A percentile compares a stretch with the other conserved stretches of the same genome.
Evolutionary conservation across 768 basidiomycete species (phyloP).

Genomic region (Mrakia frigida): DNA sequence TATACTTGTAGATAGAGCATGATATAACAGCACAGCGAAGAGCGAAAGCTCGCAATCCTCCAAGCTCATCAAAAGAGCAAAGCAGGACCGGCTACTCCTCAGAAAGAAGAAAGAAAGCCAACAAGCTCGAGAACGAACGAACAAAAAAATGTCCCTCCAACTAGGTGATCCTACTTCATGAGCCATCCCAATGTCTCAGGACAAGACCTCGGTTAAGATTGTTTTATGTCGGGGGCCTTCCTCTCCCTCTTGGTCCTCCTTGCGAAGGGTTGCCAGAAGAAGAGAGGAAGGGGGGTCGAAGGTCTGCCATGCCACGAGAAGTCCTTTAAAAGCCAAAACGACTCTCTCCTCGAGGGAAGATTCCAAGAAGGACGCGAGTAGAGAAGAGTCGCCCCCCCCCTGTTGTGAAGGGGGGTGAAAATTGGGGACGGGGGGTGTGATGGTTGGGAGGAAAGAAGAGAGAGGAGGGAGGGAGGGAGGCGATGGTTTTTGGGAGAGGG

Average conservation of each 20-base stretch:
- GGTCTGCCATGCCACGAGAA: background rate
- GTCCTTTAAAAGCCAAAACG: conserved; percentile 1
- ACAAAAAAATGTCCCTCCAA: conserved; percentile 10
- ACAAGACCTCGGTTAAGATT: conserved; percentile 24
- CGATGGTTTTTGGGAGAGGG: background rate
- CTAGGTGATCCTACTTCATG: conserved; percentile 27
- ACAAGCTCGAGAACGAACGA: no score
- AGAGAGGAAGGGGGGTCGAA: background rate
- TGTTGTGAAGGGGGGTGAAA: no score
- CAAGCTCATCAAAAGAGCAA: background rate
- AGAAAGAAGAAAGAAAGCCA: background rate
- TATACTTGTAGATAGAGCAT: no score
- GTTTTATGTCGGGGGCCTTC: conserved; percentile 23
- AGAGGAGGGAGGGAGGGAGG: no score
- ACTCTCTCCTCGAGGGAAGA: conserved; percentile 9
- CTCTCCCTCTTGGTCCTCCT: background rate
- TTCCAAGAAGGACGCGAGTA: background rate
- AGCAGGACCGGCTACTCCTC: no score
- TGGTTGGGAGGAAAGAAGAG: background rate
- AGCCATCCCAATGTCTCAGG: conserved; percentile 17
- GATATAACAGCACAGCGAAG: background rate
- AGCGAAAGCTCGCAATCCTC: background rate
- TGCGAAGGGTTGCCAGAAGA: background rate
- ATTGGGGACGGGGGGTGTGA: background rate
- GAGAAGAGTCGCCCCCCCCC: background rate